Evolutionary conservation across 2,329 filamentous ascomycete genomes (phyloP).

Genomic region (Chalaropsis thielavioides): DNA sequence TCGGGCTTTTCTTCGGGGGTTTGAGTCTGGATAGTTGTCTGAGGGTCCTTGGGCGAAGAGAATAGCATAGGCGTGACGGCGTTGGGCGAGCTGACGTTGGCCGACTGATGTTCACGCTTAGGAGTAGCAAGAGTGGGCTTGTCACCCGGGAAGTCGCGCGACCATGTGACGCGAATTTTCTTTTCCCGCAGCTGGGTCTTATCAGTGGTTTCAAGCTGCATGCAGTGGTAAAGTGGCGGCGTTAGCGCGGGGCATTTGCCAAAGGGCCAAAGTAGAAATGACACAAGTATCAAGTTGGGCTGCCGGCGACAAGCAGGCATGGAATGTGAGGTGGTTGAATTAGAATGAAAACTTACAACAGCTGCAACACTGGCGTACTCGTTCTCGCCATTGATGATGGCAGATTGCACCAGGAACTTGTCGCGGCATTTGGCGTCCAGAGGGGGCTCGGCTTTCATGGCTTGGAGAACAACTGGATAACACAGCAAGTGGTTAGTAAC

Average conservation of each 20-base stretch:
- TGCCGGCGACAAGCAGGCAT: neutral
- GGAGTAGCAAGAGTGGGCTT: slow-evolving; percentile 21
- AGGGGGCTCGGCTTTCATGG: slow-evolving; percentile 91
- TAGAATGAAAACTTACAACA: slow-evolving; percentile 46
- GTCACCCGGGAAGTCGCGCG: slow-evolving; percentile 36
- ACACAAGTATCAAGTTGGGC: neutral
- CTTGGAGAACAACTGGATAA: slow-evolving; percentile 70
- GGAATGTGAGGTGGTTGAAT: neutral
- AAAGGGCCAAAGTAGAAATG: neutral
- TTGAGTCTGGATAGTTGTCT: slow-evolving; percentile 23
- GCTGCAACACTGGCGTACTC: slow-evolving; percentile 67
- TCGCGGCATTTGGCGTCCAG: slow-evolving; percentile 81
- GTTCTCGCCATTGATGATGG: slow-evolving; percentile 67
- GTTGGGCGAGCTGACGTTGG: slow-evolving; percentile 19
- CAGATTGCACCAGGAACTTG: slow-evolving; percentile 94
- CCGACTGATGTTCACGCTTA: slow-evolving; percentile 17
- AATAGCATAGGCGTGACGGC: slow-evolving; percentile 32
- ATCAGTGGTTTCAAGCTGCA: slow-evolving; percentile 62
- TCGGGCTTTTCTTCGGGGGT: slow-evolving; percentile 8
- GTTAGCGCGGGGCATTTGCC: slow-evolving; percentile 8
- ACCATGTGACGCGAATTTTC: slow-evolving; percentile 87
- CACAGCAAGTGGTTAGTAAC: neutral
- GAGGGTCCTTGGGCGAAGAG: slow-evolving; percentile 30
- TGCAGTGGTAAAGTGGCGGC: slow-evolving; percentile 26
- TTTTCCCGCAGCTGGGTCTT: slow-evolving; percentile 75